Evolutionary conservation across 495 filamentous ascomycete species (phyloP), one percentile per base, ranked within the genome.

Genomic region (Thermothielavioides terrestris): DNA sequence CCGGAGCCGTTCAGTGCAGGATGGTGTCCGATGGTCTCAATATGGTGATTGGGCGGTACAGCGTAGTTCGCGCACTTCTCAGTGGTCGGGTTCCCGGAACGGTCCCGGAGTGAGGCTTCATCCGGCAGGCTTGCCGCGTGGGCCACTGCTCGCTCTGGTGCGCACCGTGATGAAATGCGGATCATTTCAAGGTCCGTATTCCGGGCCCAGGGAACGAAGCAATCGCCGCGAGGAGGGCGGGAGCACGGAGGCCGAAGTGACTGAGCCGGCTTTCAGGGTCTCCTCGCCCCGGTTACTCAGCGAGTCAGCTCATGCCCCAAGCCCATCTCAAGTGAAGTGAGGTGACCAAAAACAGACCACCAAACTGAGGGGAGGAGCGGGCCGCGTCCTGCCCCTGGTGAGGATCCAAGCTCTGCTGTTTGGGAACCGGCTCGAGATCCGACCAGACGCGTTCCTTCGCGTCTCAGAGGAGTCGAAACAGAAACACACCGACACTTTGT

Each of bases 401-500:
- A n/a, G 15, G 20, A 26, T 17, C 6, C 6, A 3, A 15, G 22
- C 17, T 6, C 22, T 20, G 21, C 15, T 40, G 55, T 50, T 47
- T 42, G 41, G 27, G 31, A n/a, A 38, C 41, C 46, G 54, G 55
- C 28, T 54, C 46, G 38, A 34, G 40, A 50, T 52, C 54, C 42
- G 61, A 47, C 45, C 43, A 27, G 58, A 59, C 62, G 62, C 62
- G 60, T 61, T 59, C 46, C 49, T 50, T 56, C 62, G 62, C 58
- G 62, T 56, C 46, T 59, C 53, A 54, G 61, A 56, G 56, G n/a
- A n/a, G n/a, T n/a, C n/a, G n/a, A n/a, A 57, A 53, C 42, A 49
- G 62, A 61, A 63, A 63, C 55, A 63, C 55, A 59, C 58, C 55
- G 61, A 57, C 59, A 40, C 20, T 57, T 61, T 49, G 58, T 35